Conservation (phyloP, 179 eudicot species). For the Corrigiola litoralis region DNA sequence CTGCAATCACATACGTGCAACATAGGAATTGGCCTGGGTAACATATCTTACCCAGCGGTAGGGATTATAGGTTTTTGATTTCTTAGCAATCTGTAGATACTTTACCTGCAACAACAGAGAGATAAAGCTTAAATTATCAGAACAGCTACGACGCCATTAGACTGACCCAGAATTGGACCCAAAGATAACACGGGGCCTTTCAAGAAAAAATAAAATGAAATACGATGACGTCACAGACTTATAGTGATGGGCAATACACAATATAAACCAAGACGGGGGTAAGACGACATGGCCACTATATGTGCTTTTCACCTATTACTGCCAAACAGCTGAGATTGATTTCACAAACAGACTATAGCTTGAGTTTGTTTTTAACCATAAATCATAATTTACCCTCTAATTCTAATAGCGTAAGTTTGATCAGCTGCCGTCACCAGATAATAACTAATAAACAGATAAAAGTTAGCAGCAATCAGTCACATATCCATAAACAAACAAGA, state of each 20-base stretch:
- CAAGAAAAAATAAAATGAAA: neutral
- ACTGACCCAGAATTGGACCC: neutral
- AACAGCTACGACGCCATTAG: neutral
- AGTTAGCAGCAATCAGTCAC: no score
- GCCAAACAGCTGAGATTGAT: no score
- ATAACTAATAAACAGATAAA: no score
- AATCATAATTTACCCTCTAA: no score
- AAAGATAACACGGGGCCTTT: neutral
- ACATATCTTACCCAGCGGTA: constrained; percentile 97
- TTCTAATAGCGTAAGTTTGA: neutral
- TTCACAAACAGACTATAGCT: no score
- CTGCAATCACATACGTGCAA: constrained; percentile 65
- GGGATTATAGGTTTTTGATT: constrained; percentile 72
- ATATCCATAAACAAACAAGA: no score
- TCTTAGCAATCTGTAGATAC: constrained; percentile 88
- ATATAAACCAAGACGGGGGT: no score
- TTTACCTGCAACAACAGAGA: constrained; percentile 64
- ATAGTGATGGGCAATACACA: no score
- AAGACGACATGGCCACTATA: no score
- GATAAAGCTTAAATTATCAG: neutral
- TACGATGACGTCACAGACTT: no score
- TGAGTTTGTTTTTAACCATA: no score
- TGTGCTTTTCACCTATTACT: no score
- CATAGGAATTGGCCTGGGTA: constrained; percentile 91
- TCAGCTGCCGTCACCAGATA: neutral